Conservation (phyloP, 306 rosid species). For the Datisca glomerata region DNA sequence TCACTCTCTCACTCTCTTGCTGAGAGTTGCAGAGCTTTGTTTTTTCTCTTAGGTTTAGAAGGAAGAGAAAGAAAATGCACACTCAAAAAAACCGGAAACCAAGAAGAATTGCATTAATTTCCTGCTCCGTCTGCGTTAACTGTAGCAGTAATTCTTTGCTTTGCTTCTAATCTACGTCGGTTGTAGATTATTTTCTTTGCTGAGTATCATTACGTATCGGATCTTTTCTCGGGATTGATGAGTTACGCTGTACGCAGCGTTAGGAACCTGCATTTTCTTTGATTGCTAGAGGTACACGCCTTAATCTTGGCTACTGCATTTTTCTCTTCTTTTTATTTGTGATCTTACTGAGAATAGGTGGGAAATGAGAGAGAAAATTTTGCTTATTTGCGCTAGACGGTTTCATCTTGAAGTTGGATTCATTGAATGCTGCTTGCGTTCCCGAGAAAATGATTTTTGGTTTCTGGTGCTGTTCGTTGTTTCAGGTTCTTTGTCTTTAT, state of each 20-base stretch:
- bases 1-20: slow-evolving; percentile 4
- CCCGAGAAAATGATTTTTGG: background rate
- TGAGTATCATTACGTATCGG: slow-evolving; percentile 25
- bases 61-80: background rate
- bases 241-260: background rate
- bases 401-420: slow-evolving; percentile 1
- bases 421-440: background rate
- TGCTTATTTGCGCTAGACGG: background rate
- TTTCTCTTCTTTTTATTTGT: background rate
- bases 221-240: slow-evolving; percentile 35
- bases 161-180: slow-evolving; percentile 58
- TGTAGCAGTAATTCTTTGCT: slow-evolving; percentile 41
- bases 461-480: slow-evolving; percentile 4
- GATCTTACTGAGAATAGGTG: background rate
- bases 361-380: slow-evolving; percentile 4
- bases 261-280: slow-evolving; percentile 1
- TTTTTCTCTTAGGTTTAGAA: background rate
- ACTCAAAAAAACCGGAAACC: slow-evolving; percentile 4
- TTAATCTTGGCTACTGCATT: slow-evolving; percentile 5
- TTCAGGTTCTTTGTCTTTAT: slow-evolving; percentile 4
- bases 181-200: background rate
- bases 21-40: background rate
- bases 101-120: slow-evolving; percentile 15
- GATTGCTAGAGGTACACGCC: slow-evolving; percentile 4
- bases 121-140: slow-evolving; percentile 10